Base-by-base conservation (phyloP, 257 asterid species). In the Salvia hispanica region DNA sequence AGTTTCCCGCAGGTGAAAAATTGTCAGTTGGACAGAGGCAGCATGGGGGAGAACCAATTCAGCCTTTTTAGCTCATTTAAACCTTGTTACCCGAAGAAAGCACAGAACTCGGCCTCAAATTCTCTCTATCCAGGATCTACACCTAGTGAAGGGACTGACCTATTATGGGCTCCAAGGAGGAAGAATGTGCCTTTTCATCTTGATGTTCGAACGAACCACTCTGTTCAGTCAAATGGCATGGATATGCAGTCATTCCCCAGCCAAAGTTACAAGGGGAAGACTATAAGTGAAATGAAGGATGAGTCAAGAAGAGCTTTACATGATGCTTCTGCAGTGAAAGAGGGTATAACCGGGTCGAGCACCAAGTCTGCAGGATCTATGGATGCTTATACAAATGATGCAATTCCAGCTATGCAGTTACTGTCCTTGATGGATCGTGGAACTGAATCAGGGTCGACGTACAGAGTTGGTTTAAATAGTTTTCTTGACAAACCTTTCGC, bases 321-420 rank as follows among this genome's bases (percentile, higher is more conserved):
- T 15, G 72, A 69, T 62, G 57, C 18, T 43, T 53, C 74, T 58
- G 36, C 66, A 14, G 47, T 33, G 14, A 55, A 57, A 65, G 77
- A 72, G 31, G 80, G 77, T 39, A 62, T 62, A 68, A 48, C 69
- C 6, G 71, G 78, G 15, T 16, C 70, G 28, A 60, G 57, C 62
- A 55, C 67, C 40, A 78, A 74, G 62, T 61, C 82, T 18, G 61
- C 56, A 9, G 86, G 76, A 4, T 70, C 84, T 28, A 45, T 73
- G 39, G 94, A 87, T 75, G 66, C 85, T 59, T 84, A 86, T 62
- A 69, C 81, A 9, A 89, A 89, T 14, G 91, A 89, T n/a, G 80
- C 86, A 21, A 92, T 89, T 75, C 96, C 90, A 21, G 95, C 96
- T 15, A 76, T 92, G 95, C 95, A 87, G 53, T 73, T 92, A 76